Percentiles rank a stretch among this genome's conserved stretches.
phyloP scores from a whole-genome alignment of 148 eudicot species.

The Fallopia convolvulus region DNA sequence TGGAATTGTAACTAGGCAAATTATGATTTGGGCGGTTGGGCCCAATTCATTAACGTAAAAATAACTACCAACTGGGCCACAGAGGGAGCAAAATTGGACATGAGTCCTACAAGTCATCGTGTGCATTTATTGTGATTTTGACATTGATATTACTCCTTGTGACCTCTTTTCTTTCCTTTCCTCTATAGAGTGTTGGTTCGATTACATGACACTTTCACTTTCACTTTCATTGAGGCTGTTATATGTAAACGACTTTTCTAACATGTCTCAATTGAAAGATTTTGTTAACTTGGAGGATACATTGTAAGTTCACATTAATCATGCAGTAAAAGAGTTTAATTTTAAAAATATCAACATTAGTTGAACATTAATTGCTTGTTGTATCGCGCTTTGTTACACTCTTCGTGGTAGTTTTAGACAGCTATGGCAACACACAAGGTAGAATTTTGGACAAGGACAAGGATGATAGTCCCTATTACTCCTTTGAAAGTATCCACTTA shows the following conservation, averaged over 20 bases:
- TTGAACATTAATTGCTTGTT: too few relatives aligned
- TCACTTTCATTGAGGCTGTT: not conserved
- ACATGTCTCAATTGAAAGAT: too few relatives aligned
- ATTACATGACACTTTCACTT: not conserved
- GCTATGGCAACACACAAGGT: not conserved
- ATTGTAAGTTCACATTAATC: too few relatives aligned
- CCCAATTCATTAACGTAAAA: not conserved
- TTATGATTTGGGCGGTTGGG: not conserved
- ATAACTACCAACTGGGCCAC: not conserved
- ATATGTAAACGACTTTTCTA: too few relatives aligned
- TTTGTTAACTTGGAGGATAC: too few relatives aligned
- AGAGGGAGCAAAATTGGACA: not conserved
- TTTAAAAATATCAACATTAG: too few relatives aligned
- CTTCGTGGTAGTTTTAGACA: not conserved
- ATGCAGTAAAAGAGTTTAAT: too few relatives aligned
- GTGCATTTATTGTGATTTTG: not conserved
- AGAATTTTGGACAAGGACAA: not conserved
- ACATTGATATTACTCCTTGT: slow-evolving; percentile 2
- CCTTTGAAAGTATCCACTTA: not conserved
- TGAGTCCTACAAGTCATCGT: not conserved
- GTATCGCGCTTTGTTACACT: too few relatives aligned
- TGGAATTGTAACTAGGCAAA: too few relatives aligned
- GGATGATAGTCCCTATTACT: not conserved
- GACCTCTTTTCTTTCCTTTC: not conserved
- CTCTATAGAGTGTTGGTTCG: not conserved